Conservation (phyloP, 2,329 filamentous ascomycete genomes). For the Aspergillus flavus region DNA sequence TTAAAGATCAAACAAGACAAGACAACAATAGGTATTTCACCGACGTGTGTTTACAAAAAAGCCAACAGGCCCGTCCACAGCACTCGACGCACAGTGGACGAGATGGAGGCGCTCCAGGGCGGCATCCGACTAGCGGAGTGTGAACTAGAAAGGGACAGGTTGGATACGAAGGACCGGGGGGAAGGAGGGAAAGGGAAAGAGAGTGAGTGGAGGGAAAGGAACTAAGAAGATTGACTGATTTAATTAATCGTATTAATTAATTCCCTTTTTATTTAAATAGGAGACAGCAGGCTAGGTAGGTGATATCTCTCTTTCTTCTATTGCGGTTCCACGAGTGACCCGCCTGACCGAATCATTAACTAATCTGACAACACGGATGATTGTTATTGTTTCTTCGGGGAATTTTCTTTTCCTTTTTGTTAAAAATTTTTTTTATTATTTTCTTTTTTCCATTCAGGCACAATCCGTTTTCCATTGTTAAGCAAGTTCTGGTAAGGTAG, state of each 20-base stretch:
- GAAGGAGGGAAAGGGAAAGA: slow-evolving; percentile 14
- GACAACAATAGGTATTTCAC: slow-evolving; percentile 7
- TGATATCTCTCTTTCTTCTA: slow-evolving; percentile 10
- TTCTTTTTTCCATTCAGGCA: background rate
- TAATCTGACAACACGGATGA: background rate
- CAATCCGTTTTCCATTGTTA: background rate
- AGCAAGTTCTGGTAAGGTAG: background rate
- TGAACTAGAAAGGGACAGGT: slow-evolving; percentile 1
- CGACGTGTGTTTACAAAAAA: slow-evolving; percentile 14
- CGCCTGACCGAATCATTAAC: slow-evolving; percentile 23
- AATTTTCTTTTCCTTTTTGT: background rate
- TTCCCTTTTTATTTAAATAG: background rate
- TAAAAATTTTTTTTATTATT: background rate
- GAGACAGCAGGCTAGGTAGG: slow-evolving; percentile 3
- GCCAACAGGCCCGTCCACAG: slow-evolving; percentile 35
- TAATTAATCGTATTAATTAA: slow-evolving; percentile 2
- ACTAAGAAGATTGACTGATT: slow-evolving; percentile 4
- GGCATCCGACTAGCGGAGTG: slow-evolving; percentile 32
- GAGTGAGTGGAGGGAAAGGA: background rate
- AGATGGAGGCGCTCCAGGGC: slow-evolving; percentile 30
- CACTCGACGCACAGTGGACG: slow-evolving; percentile 34
- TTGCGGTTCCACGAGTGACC: slow-evolving; percentile 18
- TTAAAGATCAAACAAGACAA: slow-evolving; percentile 2
- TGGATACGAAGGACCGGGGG: slow-evolving; percentile 13
- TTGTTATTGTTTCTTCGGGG: background rate